Base-by-base conservation (phyloP, 306 rosid genomes). In the Luffa aegyptiaca region DNA sequence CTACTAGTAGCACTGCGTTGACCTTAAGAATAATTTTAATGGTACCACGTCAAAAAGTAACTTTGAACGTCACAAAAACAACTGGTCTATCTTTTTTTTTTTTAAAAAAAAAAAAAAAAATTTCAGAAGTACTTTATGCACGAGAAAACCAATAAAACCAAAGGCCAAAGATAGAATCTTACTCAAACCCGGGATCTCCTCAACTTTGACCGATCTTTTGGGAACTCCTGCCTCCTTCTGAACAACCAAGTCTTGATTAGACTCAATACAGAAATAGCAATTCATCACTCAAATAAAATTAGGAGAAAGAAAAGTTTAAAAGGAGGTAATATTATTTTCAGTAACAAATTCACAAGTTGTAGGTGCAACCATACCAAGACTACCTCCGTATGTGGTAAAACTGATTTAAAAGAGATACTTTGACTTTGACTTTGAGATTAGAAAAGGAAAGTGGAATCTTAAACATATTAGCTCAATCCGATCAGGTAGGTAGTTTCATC, bases 211-310 rank as follows among this genome's bases (percentile, higher is more conserved):
- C 68, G 81, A 75, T 78, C 86, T 96, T 81, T 88, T 88, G 44
- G 99, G 96, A 82, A 90, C 70, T 71, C 99, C 97, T 75, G 97
- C 97, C 84, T 96, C 97, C 81, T 89, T 91, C 98, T 95, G 96
- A 83, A 87, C 66, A 78, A 33, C 78, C 49, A 66, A 55, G 53
- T 56, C 49, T 45, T 42, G 76, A 39, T 83, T 66, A 86, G 80
- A 77, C 77, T 31, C 56, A 36, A 74, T 63, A 31, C 37, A 12
- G 10, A 64, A 45, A 69, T 26, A 51, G 75, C 6, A 45, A 77
- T 51, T 37, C 76, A 70, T 21, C 17, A 51, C 21, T 21, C 42
- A 36, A 36, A 58, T 44, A 70, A 49, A 57, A 49, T 75, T 8
- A 35, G 76, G 20, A 14, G 51, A 74, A 16, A 52, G 2, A 3